Base-by-base conservation (phyloP, 768 basidiomycete species). In the Leccinum arenicola region DNA sequence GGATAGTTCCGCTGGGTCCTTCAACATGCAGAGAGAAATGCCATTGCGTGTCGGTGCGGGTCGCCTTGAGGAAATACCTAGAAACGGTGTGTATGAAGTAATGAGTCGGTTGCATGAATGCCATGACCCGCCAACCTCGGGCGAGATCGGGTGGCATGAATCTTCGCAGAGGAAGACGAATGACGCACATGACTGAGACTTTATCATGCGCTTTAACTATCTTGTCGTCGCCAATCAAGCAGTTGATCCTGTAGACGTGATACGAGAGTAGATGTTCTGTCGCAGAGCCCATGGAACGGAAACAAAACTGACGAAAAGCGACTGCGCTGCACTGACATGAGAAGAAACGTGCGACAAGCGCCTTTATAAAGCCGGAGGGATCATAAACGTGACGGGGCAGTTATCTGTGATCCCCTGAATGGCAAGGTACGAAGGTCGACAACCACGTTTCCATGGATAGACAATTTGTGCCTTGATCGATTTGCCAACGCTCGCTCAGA, bases 201-300 rank as follows among this genome's bases (percentile, higher is more conserved):
- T 62, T 70, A 38, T 71, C 71, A 31, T 65, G 64, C 2, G 66
- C 71, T 52, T 63, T 71, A 23, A 71, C 19, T 50, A 71, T 31
- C 53, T 56, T 66, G 23, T 69, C 58, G 49, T 67, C 66, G n/a
- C 69, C 60, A n/a, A 71, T 52, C 25, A 71, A 50, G 21, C 70
- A 55, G 6, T 67, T 67, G 4, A 65, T 52, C 40, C 64, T 65
- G 58, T 69, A 73, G 33, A 71, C 60, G 50, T 73, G 70, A 31
- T 71, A 54, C 10, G 66, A 69, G 15, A 63, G 36, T 15, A 43
- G 50, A 15, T 49, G 59, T 38, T 56, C 61, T 48, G 47, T 23
- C 15, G 33, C 23, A 29, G 49, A 47, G 4, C 29, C 38, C 58
- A 62, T 65, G 45, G 31, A 43, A 40, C 19, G 23, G 40, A 23